Evolutionary conservation across 805 yeast genomes (phyloP).

Genomic region (Kluyveromyces starmeri): DNA sequence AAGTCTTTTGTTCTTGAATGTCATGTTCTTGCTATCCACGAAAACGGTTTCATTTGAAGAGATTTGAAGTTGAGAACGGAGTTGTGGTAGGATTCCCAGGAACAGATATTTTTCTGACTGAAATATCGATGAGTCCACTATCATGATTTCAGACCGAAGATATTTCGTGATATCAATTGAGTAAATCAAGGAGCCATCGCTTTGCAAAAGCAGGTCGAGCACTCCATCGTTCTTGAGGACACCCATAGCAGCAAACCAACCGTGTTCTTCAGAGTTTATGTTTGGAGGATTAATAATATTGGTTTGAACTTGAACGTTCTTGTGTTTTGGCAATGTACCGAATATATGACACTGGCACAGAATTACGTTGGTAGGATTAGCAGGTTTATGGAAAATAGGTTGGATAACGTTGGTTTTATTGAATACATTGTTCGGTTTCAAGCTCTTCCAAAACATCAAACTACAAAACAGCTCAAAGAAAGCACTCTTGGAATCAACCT

Average conservation of each 20-base stretch:
- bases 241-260: constrained; percentile 71
- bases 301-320: constrained; percentile 9
- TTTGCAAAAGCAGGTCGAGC: constrained; percentile 50
- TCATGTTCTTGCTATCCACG: constrained; percentile 7
- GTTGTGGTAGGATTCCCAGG: constrained; percentile 46
- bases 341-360: constrained; percentile 58
- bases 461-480: constrained; percentile 38
- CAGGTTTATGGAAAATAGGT: constrained; percentile 12
- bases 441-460: constrained; percentile 48
- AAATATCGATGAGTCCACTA: constrained; percentile 53
- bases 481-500: constrained; percentile 12
- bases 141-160: constrained; percentile 52
- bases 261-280: constrained; percentile 32
- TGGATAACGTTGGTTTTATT: constrained; percentile 39
- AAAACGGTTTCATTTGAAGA: constrained; percentile 7
- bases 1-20: constrained; percentile 22
- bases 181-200: constrained; percentile 54
- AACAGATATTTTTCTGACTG: constrained; percentile 50
- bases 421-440: constrained; percentile 43
- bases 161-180: constrained; percentile 46
- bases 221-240: constrained; percentile 56
- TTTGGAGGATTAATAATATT: constrained; percentile 5
- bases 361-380: constrained; percentile 31
- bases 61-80: constrained; percentile 33
- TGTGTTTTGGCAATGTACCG: constrained; percentile 45